These are phyloP conservation scores for Cytospora piceae DNA, from an alignment of 2,329 filamentous ascomycete species.

Conservation along the genomic window DNA sequence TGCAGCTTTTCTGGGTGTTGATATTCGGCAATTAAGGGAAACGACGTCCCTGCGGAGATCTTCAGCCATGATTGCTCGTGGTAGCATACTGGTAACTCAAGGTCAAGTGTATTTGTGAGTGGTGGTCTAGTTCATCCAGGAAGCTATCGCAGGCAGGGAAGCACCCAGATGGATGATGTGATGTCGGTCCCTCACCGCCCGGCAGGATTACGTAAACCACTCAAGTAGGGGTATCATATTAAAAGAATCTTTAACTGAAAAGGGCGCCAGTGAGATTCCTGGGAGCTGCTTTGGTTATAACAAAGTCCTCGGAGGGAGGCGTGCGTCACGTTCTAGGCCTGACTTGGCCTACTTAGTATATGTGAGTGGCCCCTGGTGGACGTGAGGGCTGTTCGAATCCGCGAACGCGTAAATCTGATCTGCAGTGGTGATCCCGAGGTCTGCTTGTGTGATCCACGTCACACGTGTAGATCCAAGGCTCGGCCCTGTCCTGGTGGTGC, in stretches of 20 bases:
- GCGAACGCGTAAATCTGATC: background rate
- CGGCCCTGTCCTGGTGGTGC: background rate
- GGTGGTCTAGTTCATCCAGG: too few species aligned
- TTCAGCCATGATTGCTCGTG: background rate
- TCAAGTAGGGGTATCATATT: too few species aligned
- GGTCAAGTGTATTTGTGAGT: too few species aligned
- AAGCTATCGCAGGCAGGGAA: too few species aligned
- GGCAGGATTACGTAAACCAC: too few species aligned
- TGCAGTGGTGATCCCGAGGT: background rate
- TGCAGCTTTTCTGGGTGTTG: slow-evolving; percentile 9
- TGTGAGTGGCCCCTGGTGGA: background rate
- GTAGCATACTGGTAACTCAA: too few species aligned
- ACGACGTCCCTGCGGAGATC: slow-evolving; percentile 9
- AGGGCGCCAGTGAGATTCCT: too few species aligned
- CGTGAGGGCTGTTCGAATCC: background rate
- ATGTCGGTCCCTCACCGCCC: too few species aligned
- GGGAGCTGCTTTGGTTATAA: too few species aligned
- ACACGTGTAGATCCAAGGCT: background rate
- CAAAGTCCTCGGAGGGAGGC: background rate
- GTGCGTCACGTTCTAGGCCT: background rate
- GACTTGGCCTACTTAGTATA: background rate
- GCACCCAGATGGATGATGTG: too few species aligned
- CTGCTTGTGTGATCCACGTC: too few species aligned
- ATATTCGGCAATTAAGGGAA: slow-evolving; percentile 5
- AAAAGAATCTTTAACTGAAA: too few species aligned